Evolutionary conservation across 176 grass and related monocot genomes (phyloP), one percentile per base, ranked within the genome.

Genomic region (Ensete glaucum): DNA sequence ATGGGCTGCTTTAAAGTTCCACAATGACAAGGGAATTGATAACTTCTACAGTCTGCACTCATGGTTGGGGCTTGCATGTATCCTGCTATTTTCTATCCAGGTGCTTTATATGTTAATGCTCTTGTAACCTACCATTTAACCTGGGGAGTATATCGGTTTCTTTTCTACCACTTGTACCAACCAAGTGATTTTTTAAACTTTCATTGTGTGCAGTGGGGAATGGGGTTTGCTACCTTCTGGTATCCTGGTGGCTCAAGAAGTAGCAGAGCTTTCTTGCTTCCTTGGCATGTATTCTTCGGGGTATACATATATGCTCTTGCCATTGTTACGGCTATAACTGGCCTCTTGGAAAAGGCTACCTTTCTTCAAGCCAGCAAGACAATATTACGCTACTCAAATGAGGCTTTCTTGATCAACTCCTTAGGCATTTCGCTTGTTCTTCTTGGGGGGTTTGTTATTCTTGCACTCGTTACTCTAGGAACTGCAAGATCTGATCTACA

Each of bases 41-140:
- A 92, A 99, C 51, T 88, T 91, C 52, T 99, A 99, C 79, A 99
- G 88, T 34, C 91, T 99, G 67, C 95, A 99, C 78, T 99, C 95
- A 57, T 99, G 91, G 95, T 67, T 99, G 77, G 91, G 91, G 3
- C 73, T 99, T 11, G 66, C 87, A 56, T 99, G 90, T 50, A 65
- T 99, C 62, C 65, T 99, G 50, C 67, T 94, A 71, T 94, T 94
- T 73, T 76, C 78, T 70, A 81, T 91, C 58, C 95, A 99, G 95
- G 95, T 92, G 52, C n/a, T 25, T 49, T 11, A 25, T 25, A 9
- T 57, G 8, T 62, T 72, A 1, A 23, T 26, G 6, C 34, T 67
- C n/a, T 62, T 7, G 20, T 16, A 17, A 11, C 50, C 64, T 29
- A 78, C 14, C 20, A 78, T 64, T 78, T 25, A 7, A 16, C 34